Conservation (phyloP, 371 early-diverging fungal genomes). For the Mortierella sp. region DNA sequence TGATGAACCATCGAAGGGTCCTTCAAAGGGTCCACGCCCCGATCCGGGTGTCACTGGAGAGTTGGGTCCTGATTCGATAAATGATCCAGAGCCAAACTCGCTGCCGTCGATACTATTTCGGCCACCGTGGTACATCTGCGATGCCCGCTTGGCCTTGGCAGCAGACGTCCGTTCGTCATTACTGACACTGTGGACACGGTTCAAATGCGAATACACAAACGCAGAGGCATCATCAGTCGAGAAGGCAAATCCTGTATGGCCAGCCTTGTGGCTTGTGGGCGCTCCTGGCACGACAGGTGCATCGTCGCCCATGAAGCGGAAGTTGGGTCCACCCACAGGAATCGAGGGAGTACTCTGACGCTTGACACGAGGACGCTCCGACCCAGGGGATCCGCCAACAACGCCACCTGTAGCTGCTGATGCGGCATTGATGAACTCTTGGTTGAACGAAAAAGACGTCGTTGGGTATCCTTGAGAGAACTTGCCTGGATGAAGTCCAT, state of each 20-base stretch:
- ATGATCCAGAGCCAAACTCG: conserved; percentile 35
- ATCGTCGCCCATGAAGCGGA: conserved; percentile 54
- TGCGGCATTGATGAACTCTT: conserved; percentile 34
- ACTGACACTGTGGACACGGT: conserved; percentile 41
- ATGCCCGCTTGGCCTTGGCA: conserved; percentile 24
- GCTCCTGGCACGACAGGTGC: conserved; percentile 13
- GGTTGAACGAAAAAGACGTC: conserved; percentile 55
- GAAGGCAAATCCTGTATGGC: conserved; percentile 52
- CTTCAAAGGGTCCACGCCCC: conserved; percentile 16
- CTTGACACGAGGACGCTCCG: conserved; percentile 38
- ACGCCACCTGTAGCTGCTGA: conserved; percentile 27
- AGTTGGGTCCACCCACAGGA: conserved; percentile 46
- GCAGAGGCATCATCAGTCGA: conserved; percentile 57
- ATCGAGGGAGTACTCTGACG: conserved; percentile 55
- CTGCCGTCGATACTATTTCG: conserved; percentile 55
- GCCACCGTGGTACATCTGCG: conserved; percentile 28
- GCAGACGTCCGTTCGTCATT: conserved; percentile 29
- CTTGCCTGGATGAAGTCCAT: conserved; percentile 9
- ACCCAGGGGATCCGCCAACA: conserved; percentile 14
- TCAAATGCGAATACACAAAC: conserved; percentile 51
- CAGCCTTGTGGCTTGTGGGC: conserved; percentile 12
- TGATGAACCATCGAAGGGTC: conserved; percentile 13
- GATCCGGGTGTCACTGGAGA: not conserved
- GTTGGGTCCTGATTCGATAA: not conserved
- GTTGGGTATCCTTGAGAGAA: conserved; percentile 57